These are phyloP conservation scores for Teratosphaeria gauchensis DNA, from an alignment of 2,329 filamentous ascomycete species.

Conservation along the genomic window DNA sequence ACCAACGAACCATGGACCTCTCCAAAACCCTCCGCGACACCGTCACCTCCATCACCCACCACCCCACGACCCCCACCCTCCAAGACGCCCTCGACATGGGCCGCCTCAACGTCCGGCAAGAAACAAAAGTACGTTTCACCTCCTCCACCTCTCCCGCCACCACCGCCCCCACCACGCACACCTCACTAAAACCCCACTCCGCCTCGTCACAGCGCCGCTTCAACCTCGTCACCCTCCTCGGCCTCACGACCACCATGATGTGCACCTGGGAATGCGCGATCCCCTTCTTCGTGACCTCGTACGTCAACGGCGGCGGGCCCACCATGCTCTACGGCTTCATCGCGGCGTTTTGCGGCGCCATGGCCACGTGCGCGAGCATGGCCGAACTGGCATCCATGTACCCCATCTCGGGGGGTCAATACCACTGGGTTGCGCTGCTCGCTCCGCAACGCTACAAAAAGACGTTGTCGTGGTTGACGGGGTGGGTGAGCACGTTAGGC, in stretches of 20 bases:
- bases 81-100: slow-evolving; percentile 2
- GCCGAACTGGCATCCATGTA: slow-evolving; percentile 2
- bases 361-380: slow-evolving; percentile 1
- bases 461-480: slow-evolving; percentile 32
- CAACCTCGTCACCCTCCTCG: background rate
- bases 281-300: slow-evolving; percentile 2
- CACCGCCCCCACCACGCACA: background rate
- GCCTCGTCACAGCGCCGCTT: background rate
- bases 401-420: background rate
- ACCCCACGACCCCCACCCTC: background rate
- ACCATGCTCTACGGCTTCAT: slow-evolving; percentile 1
- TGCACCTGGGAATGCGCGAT: slow-evolving; percentile 1
- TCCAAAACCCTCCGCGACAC: background rate
- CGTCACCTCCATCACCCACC: background rate
- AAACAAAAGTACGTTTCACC: background rate
- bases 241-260: slow-evolving; percentile 1
- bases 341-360: background rate
- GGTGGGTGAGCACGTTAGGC: slow-evolving; percentile 29
- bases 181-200: background rate
- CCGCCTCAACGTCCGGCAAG: background rate
- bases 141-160: background rate
- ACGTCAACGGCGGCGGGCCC: slow-evolving; percentile 1
- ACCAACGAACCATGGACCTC: background rate
- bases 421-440: slow-evolving; percentile 25
- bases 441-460: slow-evolving; percentile 29